These are phyloP conservation scores for Pseudocercospora fuligena DNA, from an alignment of 2,329 filamentous ascomycete species.

Conservation along the genomic window DNA sequence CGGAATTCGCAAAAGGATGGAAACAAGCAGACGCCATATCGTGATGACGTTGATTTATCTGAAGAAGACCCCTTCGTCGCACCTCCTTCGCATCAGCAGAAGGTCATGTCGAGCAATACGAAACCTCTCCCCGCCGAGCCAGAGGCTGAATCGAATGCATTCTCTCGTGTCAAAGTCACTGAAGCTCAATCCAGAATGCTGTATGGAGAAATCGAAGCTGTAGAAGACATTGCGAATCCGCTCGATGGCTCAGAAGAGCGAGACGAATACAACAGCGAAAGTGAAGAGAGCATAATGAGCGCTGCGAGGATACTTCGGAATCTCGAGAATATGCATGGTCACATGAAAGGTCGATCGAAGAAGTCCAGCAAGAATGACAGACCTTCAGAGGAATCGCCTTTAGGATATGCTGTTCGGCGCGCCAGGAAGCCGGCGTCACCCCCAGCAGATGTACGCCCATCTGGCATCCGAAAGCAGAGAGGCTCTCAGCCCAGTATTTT, in stretches of 20 bases:
- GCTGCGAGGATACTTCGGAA: neutral
- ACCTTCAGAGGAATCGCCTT: neutral
- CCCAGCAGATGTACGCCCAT: neutral
- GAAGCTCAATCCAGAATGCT: conserved; percentile 14
- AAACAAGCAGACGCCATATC: neutral
- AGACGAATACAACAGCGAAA: neutral
- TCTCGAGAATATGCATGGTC: neutral
- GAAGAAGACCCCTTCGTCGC: conserved; percentile 6
- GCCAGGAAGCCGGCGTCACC: neutral
- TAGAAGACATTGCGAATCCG: conserved; percentile 5
- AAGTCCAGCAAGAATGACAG: neutral
- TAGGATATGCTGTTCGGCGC: neutral
- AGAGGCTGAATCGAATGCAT: conserved; percentile 46
- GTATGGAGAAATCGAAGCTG: conserved; percentile 21
- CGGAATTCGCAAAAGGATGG: neutral
- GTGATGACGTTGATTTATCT: neutral
- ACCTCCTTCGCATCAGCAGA: conserved; percentile 22
- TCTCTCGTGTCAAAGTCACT: conserved; percentile 33
- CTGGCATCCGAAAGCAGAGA: neutral
- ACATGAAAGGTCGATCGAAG: neutral
- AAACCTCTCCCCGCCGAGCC: conserved; percentile 50
- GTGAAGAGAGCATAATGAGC: neutral
- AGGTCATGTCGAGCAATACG: conserved; percentile 46
- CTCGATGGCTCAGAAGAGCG: neutral
- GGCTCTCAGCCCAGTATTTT: neutral